Evolutionary conservation across 495 filamentous ascomycete genomes (phyloP).

Genomic region (Penicillium argentinense): DNA sequence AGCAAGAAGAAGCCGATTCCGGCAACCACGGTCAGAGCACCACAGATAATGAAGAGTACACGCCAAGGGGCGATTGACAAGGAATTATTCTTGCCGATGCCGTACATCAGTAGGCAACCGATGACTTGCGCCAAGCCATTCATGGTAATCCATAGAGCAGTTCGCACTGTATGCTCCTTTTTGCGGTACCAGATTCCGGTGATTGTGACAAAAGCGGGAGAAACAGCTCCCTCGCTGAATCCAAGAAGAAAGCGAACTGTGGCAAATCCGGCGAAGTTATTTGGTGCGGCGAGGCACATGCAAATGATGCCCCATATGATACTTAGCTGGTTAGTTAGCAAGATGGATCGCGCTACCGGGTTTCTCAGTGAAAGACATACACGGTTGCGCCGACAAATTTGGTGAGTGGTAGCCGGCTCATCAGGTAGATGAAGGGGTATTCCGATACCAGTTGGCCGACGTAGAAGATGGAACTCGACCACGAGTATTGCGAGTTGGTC

Average conservation of each 20-base stretch:
- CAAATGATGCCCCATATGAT: constrained; percentile 47
- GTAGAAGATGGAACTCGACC: constrained; percentile 42
- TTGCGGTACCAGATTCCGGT: constrained; percentile 43
- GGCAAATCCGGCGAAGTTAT: constrained; percentile 46
- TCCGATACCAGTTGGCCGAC: constrained; percentile 52
- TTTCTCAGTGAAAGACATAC: constrained; percentile 13
- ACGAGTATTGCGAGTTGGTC: constrained; percentile 51
- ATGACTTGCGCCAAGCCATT: constrained; percentile 56
- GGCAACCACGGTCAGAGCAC: constrained; percentile 49
- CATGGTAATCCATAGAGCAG: constrained; percentile 50
- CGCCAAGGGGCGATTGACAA: constrained; percentile 44
- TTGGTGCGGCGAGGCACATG: constrained; percentile 48
- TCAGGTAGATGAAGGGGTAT: constrained; percentile 51
- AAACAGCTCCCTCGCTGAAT: constrained; percentile 47
- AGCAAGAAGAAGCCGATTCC: constrained; percentile 52
- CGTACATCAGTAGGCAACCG: constrained; percentile 57
- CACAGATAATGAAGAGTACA: constrained; percentile 48
- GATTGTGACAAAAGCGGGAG: constrained; percentile 21
- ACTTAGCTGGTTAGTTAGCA: constrained; percentile 10
- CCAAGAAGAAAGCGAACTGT: constrained; percentile 48
- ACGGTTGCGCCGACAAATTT: constrained; percentile 28
- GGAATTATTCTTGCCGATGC: constrained; percentile 43
- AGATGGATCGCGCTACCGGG: not conserved
- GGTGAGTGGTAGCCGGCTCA: constrained; percentile 55
- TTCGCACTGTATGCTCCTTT: constrained; percentile 41